phyloP scores from a whole-genome alignment of 2,329 filamentous ascomycete species.

The Neonectria neomacrospora region DNA sequence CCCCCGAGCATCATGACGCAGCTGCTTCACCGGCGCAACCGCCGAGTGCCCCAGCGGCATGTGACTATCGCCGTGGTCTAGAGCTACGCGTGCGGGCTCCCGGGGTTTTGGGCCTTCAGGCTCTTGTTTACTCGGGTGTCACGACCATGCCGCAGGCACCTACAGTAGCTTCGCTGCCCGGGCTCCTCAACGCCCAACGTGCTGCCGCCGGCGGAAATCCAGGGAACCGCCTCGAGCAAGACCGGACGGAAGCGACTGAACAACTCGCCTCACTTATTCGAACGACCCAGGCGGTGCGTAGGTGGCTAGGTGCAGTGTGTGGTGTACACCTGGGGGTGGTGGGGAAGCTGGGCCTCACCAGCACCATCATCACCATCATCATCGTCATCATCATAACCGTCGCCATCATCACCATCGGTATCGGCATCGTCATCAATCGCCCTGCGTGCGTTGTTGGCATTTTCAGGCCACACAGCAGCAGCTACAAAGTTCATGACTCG shows the following conservation, averaged over 20 bases:
- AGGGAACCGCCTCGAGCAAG: constrained; percentile 2
- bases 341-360: neutral
- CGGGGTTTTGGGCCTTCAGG: too few species aligned
- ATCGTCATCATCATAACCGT: neutral
- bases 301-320: neutral
- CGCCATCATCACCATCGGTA: too few species aligned
- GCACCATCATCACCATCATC: neutral
- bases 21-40: constrained; percentile 1
- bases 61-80: constrained; percentile 9
- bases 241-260: constrained; percentile 17
- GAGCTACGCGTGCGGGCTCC: neutral
- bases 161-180: neutral
- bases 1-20: constrained; percentile 21
- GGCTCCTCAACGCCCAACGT: constrained; percentile 21
- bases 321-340: neutral
- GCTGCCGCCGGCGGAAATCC: constrained; percentile 4
- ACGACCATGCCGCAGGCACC: neutral
- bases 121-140: neutral
- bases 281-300: neutral
- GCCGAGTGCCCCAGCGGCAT: constrained; percentile 18
- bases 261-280: constrained; percentile 22
- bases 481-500: neutral
- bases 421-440: neutral
- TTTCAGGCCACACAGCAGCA: too few species aligned
- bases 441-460: too few species aligned